phyloP scores from a whole-genome alignment of 2,329 filamentous ascomycete genomes.

The Elsinoe batatas region DNA sequence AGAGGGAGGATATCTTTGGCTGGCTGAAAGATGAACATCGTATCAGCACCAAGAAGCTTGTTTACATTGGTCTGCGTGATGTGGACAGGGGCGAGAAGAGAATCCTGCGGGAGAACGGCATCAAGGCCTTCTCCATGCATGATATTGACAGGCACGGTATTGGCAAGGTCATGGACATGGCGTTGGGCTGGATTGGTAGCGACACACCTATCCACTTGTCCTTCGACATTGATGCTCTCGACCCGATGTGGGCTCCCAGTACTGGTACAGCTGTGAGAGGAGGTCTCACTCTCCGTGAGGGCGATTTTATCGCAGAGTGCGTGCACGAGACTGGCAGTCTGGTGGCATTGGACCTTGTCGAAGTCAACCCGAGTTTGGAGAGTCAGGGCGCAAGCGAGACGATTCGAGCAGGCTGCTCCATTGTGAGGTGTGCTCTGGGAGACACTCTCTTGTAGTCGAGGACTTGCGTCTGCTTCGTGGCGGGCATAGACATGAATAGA shows the following conservation, averaged over 20 bases:
- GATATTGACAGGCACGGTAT: constrained; percentile 94
- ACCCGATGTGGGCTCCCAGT: constrained; percentile 91
- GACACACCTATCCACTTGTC: constrained; percentile 96
- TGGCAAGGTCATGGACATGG: constrained; percentile 94
- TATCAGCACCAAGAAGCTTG: constrained; percentile 69
- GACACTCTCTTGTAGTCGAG: constrained; percentile 68
- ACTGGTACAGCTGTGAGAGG: constrained; percentile 92
- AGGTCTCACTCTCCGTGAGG: constrained; percentile 85
- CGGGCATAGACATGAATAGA: not conserved
- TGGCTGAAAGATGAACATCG: constrained; percentile 71
- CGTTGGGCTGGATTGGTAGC: constrained; percentile 84
- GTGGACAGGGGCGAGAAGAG: constrained; percentile 91
- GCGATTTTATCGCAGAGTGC: constrained; percentile 84
- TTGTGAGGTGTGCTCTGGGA: constrained; percentile 84
- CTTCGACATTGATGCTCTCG: constrained; percentile 92
- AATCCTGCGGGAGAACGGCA: constrained; percentile 75
- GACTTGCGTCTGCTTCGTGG: not conserved
- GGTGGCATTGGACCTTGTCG: constrained; percentile 49
- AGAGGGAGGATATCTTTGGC: constrained; percentile 71
- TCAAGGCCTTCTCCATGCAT: constrained; percentile 97
- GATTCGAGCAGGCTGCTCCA: constrained; percentile 71
- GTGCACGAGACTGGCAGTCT: constrained; percentile 48
- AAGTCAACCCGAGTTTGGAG: constrained; percentile 43
- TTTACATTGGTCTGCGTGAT: constrained; percentile 92
- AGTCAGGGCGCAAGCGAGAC: constrained; percentile 66